A percentile compares a stretch with the other conserved stretches of the same genome.
phyloP scores from a whole-genome alignment of 2,329 filamentous ascomycete genomes.

The Penicillium sp. region DNA sequence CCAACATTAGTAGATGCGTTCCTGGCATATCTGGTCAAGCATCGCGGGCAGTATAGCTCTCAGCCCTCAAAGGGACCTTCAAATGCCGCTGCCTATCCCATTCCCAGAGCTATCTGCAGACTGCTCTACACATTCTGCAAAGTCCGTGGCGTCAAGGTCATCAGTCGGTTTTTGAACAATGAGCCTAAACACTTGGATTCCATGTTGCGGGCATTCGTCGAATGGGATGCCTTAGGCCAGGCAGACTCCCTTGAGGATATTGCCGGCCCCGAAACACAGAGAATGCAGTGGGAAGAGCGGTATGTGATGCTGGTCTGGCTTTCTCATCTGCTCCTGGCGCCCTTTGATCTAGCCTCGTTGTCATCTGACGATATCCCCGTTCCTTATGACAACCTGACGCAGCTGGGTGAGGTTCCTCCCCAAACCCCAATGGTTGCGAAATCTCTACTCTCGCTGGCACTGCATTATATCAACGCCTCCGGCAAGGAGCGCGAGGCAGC shows the following conservation, averaged over 20 bases:
- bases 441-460: constrained; percentile 69
- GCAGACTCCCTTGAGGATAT: constrained; percentile 17
- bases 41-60: constrained; percentile 45
- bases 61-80: constrained; percentile 36
- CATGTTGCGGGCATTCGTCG: constrained; percentile 74
- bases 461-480: constrained; percentile 70
- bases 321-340: constrained; percentile 77
- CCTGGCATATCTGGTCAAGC: constrained; percentile 61
- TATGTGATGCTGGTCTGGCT: constrained; percentile 89
- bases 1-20: constrained; percentile 75
- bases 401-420: constrained; percentile 51
- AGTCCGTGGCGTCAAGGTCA: constrained; percentile 88
- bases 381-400: constrained; percentile 35
- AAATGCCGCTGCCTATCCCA: constrained; percentile 47
- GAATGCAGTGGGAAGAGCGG: constrained; percentile 80
- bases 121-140: constrained; percentile 92
- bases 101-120: constrained; percentile 72
- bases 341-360: constrained; percentile 87
- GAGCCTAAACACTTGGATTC: constrained; percentile 84
- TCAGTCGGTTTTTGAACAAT: constrained; percentile 86
- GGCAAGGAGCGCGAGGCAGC: constrained; percentile 90
- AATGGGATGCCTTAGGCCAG: constrained; percentile 42
- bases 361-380: constrained; percentile 55
- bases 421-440: constrained; percentile 69
- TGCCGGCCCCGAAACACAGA: constrained; percentile 24